Conservation (phyloP, 306 rosid genomes). For the Vicia faba region DNA sequence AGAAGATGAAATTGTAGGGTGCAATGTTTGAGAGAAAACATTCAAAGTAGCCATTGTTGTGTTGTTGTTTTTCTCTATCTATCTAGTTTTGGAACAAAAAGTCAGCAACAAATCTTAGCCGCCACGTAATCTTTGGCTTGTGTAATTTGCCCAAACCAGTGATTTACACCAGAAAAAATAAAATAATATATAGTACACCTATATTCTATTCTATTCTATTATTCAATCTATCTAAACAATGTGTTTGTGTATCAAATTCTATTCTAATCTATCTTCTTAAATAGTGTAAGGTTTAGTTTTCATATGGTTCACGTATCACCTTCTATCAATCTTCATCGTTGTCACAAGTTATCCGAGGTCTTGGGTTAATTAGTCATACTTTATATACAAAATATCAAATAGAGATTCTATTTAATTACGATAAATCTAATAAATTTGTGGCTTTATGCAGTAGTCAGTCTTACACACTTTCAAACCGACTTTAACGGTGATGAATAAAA, state of each 20-base stretch:
- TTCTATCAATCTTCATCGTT: no score
- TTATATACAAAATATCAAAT: no score
- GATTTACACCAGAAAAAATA: slow-evolving; percentile 26
- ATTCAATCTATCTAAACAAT: neutral
- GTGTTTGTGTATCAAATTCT: neutral
- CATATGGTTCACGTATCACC: neutral
- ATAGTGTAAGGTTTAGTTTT: neutral
- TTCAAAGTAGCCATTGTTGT: slow-evolving; percentile 61
- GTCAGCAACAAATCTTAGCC: slow-evolving; percentile 12
- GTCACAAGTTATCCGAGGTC: no score
- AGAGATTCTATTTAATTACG: no score
- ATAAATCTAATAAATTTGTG: no score
- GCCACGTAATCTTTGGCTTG: slow-evolving; percentile 27
- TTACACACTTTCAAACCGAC: no score
- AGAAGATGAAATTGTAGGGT: slow-evolving; percentile 45
- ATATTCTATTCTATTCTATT: no score
- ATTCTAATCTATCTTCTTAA: neutral
- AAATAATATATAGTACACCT: neutral
- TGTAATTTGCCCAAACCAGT: neutral
- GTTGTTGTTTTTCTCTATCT: neutral
- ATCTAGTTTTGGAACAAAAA: neutral
- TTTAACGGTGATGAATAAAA: no score
- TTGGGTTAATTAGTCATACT: no score
- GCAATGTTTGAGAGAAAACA: slow-evolving; percentile 57
- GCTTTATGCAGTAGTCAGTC: no score